Conservation (phyloP, 208 protist species). For the Trypanosoma congolense region DNA sequence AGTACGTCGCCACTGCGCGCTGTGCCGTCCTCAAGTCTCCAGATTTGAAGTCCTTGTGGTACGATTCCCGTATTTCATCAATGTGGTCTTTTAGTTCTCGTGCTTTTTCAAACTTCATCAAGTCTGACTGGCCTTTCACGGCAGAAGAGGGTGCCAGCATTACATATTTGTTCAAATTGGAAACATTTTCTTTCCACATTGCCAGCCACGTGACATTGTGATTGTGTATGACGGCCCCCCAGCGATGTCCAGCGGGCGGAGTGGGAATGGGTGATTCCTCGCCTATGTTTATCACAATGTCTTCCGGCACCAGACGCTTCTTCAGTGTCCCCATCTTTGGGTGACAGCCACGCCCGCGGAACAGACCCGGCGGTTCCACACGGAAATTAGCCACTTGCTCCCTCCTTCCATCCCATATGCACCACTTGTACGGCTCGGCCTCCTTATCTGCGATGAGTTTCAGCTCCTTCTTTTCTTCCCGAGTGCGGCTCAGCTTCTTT, state of each 20-base stretch:
- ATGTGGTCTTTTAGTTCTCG: conserved; percentile 94
- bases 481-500: conserved; percentile 73
- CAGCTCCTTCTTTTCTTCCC: conserved; percentile 92
- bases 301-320: conserved; percentile 93
- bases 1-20: conserved; percentile 95
- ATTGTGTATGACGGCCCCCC: conserved; percentile 92
- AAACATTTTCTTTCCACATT: conserved; percentile 95
- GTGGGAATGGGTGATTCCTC: conserved; percentile 71
- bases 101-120: conserved; percentile 98
- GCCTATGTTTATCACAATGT: conserved; percentile 98
- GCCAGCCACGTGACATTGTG: conserved; percentile 97
- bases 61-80: conserved; percentile 90
- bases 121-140: conserved; percentile 95
- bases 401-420: conserved; percentile 91
- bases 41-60: conserved; percentile 86
- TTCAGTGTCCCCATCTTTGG: conserved; percentile 95
- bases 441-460: conserved; percentile 81
- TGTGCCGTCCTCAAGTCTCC: conserved; percentile 70
- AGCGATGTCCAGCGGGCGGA: conserved; percentile 92
- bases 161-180: conserved; percentile 95
- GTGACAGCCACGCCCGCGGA: conserved; percentile 97
- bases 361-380: conserved; percentile 98
- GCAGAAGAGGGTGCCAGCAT: conserved; percentile 93
- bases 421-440: conserved; percentile 87
- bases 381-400: conserved; percentile 97